A percentile compares a stretch with the other conserved stretches of the same genome.
These are phyloP conservation scores for Prunus davidiana DNA, from an alignment of 306 rosid species.

Conservation along the genomic window DNA sequence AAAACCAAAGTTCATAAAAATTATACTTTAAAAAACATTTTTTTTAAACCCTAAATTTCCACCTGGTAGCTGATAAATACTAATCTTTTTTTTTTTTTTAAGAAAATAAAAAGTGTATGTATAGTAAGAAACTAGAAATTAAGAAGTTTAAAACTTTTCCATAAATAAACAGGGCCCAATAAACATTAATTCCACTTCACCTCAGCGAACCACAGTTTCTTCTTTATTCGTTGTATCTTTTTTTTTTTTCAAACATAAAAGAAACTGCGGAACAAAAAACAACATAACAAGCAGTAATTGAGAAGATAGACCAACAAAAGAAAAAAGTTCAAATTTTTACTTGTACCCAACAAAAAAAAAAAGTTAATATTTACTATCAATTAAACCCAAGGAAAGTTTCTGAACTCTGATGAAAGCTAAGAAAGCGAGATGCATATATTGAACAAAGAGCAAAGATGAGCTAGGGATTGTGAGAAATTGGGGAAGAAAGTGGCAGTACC, in stretches of 20 bases:
- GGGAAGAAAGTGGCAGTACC: conserved; percentile 3
- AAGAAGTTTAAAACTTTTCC: neutral
- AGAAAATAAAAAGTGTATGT: neutral
- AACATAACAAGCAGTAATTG: too few species aligned
- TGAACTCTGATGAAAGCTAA: neutral
- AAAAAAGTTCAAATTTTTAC: neutral
- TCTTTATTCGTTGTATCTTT: neutral
- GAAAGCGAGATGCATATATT: neutral
- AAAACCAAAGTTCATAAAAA: neutral
- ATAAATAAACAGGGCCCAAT: neutral
- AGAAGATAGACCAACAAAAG: neutral
- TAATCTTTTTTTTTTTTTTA: neutral
- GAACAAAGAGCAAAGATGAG: neutral
- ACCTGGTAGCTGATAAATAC: neutral
- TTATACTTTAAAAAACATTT: neutral
- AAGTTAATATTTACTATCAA: neutral
- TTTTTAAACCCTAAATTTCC: neutral
- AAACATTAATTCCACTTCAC: neutral
- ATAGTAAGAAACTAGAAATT: neutral
- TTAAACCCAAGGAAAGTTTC: neutral
- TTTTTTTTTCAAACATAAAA: neutral
- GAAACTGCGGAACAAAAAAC: too few species aligned
- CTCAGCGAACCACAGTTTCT: neutral
- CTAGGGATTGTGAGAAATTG: conserved; percentile 8
- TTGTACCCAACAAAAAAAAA: neutral